These are phyloP conservation scores for Auriculariales sp. DNA, from an alignment of 768 basidiomycete species.

Conservation along the genomic window DNA sequence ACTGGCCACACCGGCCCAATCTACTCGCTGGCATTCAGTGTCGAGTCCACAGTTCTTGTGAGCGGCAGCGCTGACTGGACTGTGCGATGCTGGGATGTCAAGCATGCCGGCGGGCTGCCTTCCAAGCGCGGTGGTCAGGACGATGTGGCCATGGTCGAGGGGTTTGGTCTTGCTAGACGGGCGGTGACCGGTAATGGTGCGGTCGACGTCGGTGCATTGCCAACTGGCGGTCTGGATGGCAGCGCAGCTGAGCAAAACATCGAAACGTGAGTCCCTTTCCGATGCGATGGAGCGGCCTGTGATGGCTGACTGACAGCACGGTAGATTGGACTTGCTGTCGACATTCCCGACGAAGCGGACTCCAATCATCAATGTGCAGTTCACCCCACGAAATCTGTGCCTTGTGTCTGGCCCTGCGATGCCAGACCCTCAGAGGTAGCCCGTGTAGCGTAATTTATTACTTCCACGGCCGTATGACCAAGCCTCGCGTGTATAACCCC, in stretches of 20 bases:
- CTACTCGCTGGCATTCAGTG: conserved; percentile 82
- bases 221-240: conserved; percentile 13
- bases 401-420: conserved; percentile 59
- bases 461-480: background rate
- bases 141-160: conserved; percentile 7
- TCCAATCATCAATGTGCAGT: conserved; percentile 81
- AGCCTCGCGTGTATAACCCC: too few relatives aligned
- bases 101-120: conserved; percentile 50
- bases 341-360: conserved; percentile 96
- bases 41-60: conserved; percentile 79
- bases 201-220: conserved; percentile 19
- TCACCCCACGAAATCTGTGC: conserved; percentile 89
- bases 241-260: conserved; percentile 40
- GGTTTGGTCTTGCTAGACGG: conserved; percentile 9
- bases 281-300: too few relatives aligned
- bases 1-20: conserved; percentile 81
- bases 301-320: too few relatives aligned
- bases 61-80: conserved; percentile 93
- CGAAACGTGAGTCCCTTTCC: conserved; percentile 53
- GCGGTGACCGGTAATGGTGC: conserved; percentile 31
- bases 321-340: conserved; percentile 69
- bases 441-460: background rate
- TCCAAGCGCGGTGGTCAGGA: conserved; percentile 27
- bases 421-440: conserved; percentile 25
- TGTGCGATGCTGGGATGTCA: conserved; percentile 97